A percentile compares a stretch with the other conserved stretches of the same genome.
Conservation (phyloP, 306 rosid species). For the Sesbania bispinosa region DNA sequence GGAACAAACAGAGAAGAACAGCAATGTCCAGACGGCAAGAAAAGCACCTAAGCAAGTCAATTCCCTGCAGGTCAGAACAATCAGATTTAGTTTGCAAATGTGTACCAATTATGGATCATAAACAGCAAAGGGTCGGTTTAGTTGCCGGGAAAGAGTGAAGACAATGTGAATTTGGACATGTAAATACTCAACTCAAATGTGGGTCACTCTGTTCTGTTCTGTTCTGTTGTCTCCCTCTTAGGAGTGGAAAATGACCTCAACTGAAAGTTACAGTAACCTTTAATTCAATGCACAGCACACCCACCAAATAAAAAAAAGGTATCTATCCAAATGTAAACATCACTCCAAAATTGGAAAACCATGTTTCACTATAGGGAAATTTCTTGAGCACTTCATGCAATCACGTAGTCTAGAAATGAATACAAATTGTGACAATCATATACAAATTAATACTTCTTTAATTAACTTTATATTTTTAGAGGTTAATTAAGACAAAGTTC, state of each 20-base stretch:
- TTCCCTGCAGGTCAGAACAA: not conserved
- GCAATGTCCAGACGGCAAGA: constrained; percentile 40
- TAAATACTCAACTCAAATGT: not conserved
- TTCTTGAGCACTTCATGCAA: constrained; percentile 26
- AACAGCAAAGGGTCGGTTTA: not conserved
- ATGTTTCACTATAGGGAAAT: not conserved
- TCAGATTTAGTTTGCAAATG: not conserved
- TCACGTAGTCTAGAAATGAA: not conserved
- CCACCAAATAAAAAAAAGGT: not conserved
- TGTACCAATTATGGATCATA: constrained; percentile 6
- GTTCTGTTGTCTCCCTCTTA: constrained; percentile 29
- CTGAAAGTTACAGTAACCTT: constrained; percentile 9
- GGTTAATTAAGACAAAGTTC: not conserved
- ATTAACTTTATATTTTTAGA: not conserved
- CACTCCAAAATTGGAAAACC: not conserved
- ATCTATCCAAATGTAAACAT: not conserved
- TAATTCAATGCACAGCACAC: not conserved
- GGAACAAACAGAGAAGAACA: not conserved
- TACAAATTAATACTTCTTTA: not conserved
- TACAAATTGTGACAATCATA: not conserved
- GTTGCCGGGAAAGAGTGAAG: not conserved
- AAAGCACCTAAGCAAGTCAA: constrained; percentile 21
- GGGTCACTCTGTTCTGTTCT: constrained; percentile 21
- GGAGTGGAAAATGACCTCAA: constrained; percentile 26
- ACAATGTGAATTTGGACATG: constrained; percentile 1